Conservation (phyloP, 1,284 basidiomycete genomes). For the Naganishia liquefaciens region DNA sequence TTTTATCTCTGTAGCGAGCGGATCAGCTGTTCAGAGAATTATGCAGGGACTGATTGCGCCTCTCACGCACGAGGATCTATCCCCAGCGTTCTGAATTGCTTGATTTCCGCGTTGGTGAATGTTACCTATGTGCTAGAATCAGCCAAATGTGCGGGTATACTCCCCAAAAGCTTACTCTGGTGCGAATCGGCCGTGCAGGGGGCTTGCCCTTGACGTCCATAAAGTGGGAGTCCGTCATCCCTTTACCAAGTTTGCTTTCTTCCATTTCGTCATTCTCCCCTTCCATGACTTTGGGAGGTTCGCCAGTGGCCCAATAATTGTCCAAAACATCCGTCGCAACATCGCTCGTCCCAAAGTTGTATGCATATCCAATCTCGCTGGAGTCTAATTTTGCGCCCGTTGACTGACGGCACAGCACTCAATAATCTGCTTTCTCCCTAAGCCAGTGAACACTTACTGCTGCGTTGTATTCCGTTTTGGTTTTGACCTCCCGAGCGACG, state of each 20-base stretch:
- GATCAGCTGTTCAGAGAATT: background rate
- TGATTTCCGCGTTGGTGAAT: slow-evolving; percentile 80
- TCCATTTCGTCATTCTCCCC: slow-evolving; percentile 19
- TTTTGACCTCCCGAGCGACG: slow-evolving; percentile 69
- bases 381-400: slow-evolving; percentile 48
- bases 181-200: slow-evolving; percentile 41
- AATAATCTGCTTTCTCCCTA: background rate
- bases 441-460: slow-evolving; percentile 59
- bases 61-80: slow-evolving; percentile 66
- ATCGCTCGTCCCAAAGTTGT: slow-evolving; percentile 49
- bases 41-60: background rate
- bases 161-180: slow-evolving; percentile 50
- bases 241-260: slow-evolving; percentile 20
- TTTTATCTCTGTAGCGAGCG: slow-evolving; percentile 63
- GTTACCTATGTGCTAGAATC: slow-evolving; percentile 62
- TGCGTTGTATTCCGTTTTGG: slow-evolving; percentile 73
- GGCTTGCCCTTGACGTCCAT: slow-evolving; percentile 28
- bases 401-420: slow-evolving; percentile 38
- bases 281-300: slow-evolving; percentile 32
- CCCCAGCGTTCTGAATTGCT: slow-evolving; percentile 74
- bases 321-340: slow-evolving; percentile 39
- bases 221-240: background rate
- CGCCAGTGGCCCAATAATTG: slow-evolving; percentile 36
- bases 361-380: slow-evolving; percentile 48
- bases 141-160: background rate